phyloP scores from a whole-genome alignment of 202 grass and related monocot species.

The Panicum hallii region DNA sequence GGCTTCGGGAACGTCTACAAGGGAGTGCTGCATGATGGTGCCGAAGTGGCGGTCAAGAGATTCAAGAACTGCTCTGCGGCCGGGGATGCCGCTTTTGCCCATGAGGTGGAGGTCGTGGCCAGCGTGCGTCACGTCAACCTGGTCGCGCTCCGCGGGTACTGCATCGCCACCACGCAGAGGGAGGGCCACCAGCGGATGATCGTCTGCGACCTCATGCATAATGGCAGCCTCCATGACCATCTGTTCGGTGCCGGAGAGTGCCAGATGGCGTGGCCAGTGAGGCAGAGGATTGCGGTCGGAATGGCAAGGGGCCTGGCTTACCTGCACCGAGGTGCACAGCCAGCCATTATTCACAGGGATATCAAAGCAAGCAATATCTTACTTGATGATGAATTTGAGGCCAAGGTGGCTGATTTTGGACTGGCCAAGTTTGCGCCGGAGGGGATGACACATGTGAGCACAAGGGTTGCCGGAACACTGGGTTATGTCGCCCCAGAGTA shows the following conservation, averaged over 20 bases:
- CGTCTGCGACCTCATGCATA: conserved; percentile 87
- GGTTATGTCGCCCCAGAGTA: conserved; percentile 95
- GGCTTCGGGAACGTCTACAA: conserved; percentile 91
- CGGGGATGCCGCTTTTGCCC: conserved; percentile 73
- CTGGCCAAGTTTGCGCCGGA: conserved; percentile 92
- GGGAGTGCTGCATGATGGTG: conserved; percentile 60
- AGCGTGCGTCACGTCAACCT: conserved; percentile 95
- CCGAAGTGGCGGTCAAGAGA: conserved; percentile 78
- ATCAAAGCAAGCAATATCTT: conserved; percentile 95
- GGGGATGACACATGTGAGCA: conserved; percentile 95
- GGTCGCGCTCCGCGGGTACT: conserved; percentile 80
- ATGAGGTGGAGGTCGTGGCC: conserved; percentile 98
- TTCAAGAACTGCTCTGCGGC: conserved; percentile 94
- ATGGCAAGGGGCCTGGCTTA: conserved; percentile 82
- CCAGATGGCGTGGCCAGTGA: conserved; percentile 64
- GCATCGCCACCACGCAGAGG: conserved; percentile 73
- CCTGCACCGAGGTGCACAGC: conserved; percentile 70
- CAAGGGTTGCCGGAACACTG: conserved; percentile 80
- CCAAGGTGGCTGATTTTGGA: conserved; percentile 94
- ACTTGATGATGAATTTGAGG: conserved; percentile 82
- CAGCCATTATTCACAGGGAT: conserved; percentile 91
- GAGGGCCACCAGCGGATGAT: conserved; percentile 97
- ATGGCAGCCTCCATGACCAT: conserved; percentile 94
- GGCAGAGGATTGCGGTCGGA: conserved; percentile 84
- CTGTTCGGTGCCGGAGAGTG: conserved; percentile 56